These are phyloP conservation scores for Hyaloraphidium curvatum DNA, from an alignment of 192 early-diverging fungal genomes.

Conservation along the genomic window DNA sequence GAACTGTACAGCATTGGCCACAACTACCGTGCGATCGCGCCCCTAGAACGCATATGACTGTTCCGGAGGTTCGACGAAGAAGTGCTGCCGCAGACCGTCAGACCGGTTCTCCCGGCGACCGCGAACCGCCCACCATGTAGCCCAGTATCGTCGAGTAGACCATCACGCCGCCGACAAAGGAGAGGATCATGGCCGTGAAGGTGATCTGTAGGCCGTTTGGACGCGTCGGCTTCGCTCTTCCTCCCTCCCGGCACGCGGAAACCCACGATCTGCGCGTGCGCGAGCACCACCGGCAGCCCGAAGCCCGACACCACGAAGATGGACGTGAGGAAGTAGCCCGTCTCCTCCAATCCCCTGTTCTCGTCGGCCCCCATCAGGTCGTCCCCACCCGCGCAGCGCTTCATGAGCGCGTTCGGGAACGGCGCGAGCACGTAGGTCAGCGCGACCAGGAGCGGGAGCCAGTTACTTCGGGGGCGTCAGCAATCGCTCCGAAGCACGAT, in stretches of 20 bases:
- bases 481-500: neutral
- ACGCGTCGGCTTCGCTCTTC: neutral
- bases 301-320: conserved; percentile 85
- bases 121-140: neutral
- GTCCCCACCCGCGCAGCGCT: conserved; percentile 37
- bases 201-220: conserved; percentile 39
- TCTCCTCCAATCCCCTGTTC: conserved; percentile 36
- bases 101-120: neutral
- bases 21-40: neutral
- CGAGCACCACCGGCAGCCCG: conserved; percentile 57
- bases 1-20: neutral
- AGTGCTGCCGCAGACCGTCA: neutral
- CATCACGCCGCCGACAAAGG: conserved; percentile 69
- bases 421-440: conserved; percentile 84
- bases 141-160: conserved; percentile 76
- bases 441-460: conserved; percentile 87
- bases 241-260: conserved; percentile 5
- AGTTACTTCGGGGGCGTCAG: no score
- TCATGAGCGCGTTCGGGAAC: conserved; percentile 71
- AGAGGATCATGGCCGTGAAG: conserved; percentile 69
- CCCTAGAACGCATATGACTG: neutral
- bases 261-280: conserved; percentile 57
- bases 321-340: conserved; percentile 64
- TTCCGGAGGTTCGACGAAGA: neutral
- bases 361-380: conserved; percentile 15